phyloP scores from a whole-genome alignment of 495 filamentous ascomycete species.

The Aspergillus leporis region DNA sequence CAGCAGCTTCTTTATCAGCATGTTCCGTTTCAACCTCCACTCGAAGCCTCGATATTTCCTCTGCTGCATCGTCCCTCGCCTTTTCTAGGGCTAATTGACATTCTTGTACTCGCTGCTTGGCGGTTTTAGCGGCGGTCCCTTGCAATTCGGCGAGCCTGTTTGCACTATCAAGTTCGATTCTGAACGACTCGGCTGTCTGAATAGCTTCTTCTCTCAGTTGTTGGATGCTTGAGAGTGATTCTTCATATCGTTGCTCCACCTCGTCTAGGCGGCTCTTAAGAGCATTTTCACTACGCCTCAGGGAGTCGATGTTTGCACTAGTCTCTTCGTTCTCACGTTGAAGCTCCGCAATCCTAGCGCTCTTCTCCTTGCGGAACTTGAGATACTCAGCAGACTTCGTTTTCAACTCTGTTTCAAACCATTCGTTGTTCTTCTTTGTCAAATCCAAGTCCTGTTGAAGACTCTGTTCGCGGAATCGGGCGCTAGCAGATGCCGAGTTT shows the following conservation, averaged over 20 bases:
- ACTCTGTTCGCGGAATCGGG: conserved; percentile 84
- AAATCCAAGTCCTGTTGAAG: conserved; percentile 87
- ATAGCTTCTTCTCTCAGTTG: conserved; percentile 80
- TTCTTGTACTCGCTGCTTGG: conserved; percentile 78
- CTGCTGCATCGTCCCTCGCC: conserved; percentile 75
- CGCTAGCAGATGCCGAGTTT: conserved; percentile 70
- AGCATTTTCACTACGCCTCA: conserved; percentile 74
- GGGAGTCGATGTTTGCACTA: conserved; percentile 68
- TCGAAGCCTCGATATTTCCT: conserved; percentile 74
- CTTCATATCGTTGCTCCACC: conserved; percentile 80
- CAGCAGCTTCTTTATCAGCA: conserved; percentile 65
- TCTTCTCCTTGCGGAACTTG: conserved; percentile 94
- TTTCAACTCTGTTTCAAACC: conserved; percentile 86
- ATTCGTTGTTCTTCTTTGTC: conserved; percentile 85
- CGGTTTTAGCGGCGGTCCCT: conserved; percentile 76
- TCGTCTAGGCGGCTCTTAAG: conserved; percentile 81
- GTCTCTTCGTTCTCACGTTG: conserved; percentile 87
- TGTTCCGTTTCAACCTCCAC: conserved; percentile 83
- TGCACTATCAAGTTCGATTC: conserved; percentile 76
- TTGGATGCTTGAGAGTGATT: conserved; percentile 76
- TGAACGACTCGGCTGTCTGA: conserved; percentile 75
- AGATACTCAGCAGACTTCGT: conserved; percentile 81
- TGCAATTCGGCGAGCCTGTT: conserved; percentile 83
- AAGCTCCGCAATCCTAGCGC: conserved; percentile 78
- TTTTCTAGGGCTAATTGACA: conserved; percentile 75